Base-by-base conservation (phyloP, 495 filamentous ascomycete genomes). In the Penicillium odoratum region DNA sequence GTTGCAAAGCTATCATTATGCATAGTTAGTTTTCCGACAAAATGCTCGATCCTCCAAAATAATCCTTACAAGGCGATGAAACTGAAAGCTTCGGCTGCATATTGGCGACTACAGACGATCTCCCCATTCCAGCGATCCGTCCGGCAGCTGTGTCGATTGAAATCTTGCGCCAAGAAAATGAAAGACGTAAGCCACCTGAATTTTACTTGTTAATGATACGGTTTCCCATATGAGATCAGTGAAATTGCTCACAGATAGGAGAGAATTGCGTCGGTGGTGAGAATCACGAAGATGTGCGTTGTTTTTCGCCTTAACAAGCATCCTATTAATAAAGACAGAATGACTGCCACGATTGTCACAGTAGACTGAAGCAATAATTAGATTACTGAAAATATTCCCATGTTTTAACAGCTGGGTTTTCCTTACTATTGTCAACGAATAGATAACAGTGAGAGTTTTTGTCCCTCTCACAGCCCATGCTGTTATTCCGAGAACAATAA, bases 41-140 rank as follows among this genome's bases (percentile, higher is more conserved):
- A 5, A 28, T 10, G 10, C 5, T 46, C 9, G 7, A 46, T 21
- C 7, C 10, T 28, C 16, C 5, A 26, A 26, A 10, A 18, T 6
- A 5, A 21, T 26, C 21, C 44, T 46, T 46, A 46, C 44, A 46
- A 46, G 5, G 44, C 44, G 11, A 46, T 46, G 21, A 46, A 46
- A 26, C 44, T 46, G 44, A 46, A 46, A 7, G 44, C 44, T 26
- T 46, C 44, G 7, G 44, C 44, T 11, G 44, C 21, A 21, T 46
- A 46, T 46, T 46, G 44, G 44, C 44, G 44, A 10, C 44, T 46
- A 46, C 44, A 46, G 7, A 46, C 44, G 26, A 46, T 10, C 44
- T 46, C 18, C 3, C 44, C 44, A 46, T 46, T 46, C 44, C 44
- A 46, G 10, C 44, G 44, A 28, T 26, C 21, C 7, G 21, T 8